Base-by-base conservation (phyloP, 2,329 filamentous ascomycete genomes). In the Aspergillus viridinutans region DNA sequence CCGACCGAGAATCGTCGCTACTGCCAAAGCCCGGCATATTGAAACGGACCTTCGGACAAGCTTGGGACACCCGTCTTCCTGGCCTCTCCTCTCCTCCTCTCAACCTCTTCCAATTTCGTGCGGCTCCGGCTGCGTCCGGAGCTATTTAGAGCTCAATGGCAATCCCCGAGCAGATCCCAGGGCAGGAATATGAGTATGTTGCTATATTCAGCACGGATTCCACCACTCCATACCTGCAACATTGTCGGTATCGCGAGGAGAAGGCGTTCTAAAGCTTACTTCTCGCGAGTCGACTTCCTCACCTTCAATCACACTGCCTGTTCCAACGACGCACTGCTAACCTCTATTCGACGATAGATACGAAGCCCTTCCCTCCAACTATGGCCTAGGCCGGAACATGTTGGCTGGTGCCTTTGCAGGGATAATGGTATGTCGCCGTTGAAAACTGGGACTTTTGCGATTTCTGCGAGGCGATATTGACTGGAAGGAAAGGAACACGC, bases 301-400 rank as follows among this genome's bases (percentile, higher is more conserved):
- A 45, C 50, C 45, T 21, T 17, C 35, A 21, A 4, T n/a, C 29
- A 10, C 6, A 20, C n/a, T n/a, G 23, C 25, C 4, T 21, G 14
- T 21, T 42, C 23, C n/a, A 28, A 32, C 21, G 23, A 38, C 35
- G 21, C 26, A 7, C 53, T 52, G 57, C 69, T 72, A 65, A 72
- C 61, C 45, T 17, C 43, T 51, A 25, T 50, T n/a, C 53, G 50
- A 61, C 63, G 65, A 61, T 71, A 88, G 85, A 78, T 97, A 97
- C 84, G 93, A 97, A 83, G 87, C 88, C 64, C 85, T 99, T 57
- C 92, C 93, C 62, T 90, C 92, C 64, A 96, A 96, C 78, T 96
- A 96, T 81, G 94, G 92, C 67, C 83, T 97, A 71, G 79, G 89
- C 64, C 91, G 94, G 74, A 99, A 97, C 77, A 97, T 97, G 92